These are phyloP conservation scores for Aspergillus sclerotioniger DNA, from an alignment of 495 filamentous ascomycete genomes.

Conservation along the genomic window DNA sequence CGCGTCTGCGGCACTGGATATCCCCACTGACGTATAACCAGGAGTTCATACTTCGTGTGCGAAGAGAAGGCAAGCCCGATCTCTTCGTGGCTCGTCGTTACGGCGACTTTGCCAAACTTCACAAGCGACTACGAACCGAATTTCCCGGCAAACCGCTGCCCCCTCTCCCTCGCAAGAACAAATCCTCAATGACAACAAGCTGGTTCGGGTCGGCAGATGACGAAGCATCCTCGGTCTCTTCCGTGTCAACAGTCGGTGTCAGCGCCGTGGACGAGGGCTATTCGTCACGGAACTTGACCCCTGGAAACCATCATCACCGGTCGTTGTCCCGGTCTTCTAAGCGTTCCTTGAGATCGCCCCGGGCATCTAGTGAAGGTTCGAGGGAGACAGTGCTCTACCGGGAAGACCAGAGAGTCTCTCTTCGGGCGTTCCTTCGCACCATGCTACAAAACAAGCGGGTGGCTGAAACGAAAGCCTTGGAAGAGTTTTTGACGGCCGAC, in stretches of 20 bases:
- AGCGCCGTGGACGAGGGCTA: slow-evolving; percentile 36
- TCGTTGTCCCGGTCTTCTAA: slow-evolving; percentile 40
- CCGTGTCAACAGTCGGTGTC: slow-evolving; percentile 61
- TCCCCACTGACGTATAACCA: slow-evolving; percentile 28
- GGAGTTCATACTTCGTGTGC: slow-evolving; percentile 89
- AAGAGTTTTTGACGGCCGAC: slow-evolving; percentile 71
- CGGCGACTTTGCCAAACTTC: slow-evolving; percentile 78
- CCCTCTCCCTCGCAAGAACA: slow-evolving; percentile 86
- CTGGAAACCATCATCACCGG: slow-evolving; percentile 24
- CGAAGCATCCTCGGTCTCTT: slow-evolving; percentile 75
- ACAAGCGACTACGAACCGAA: slow-evolving; percentile 77
- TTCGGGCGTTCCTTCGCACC: slow-evolving; percentile 83
- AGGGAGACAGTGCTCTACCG: slow-evolving; percentile 65
- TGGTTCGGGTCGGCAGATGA: slow-evolving; percentile 57
- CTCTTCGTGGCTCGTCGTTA: slow-evolving; percentile 81
- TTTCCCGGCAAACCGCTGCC: slow-evolving; percentile 89
- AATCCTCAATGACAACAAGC: slow-evolving; percentile 61
- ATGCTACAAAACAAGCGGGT: slow-evolving; percentile 81
- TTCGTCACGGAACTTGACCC: slow-evolving; percentile 26
- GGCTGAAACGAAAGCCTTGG: slow-evolving; percentile 74
- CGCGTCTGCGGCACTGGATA: neutral
- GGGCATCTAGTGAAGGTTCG: slow-evolving; percentile 47
- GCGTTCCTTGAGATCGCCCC: slow-evolving; percentile 42
- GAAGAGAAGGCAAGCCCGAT: slow-evolving; percentile 66
- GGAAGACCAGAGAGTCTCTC: slow-evolving; percentile 87